Evolutionary conservation across 2,329 filamentous ascomycete genomes (phyloP).

Genomic region (Hypoxylon sp.): DNA sequence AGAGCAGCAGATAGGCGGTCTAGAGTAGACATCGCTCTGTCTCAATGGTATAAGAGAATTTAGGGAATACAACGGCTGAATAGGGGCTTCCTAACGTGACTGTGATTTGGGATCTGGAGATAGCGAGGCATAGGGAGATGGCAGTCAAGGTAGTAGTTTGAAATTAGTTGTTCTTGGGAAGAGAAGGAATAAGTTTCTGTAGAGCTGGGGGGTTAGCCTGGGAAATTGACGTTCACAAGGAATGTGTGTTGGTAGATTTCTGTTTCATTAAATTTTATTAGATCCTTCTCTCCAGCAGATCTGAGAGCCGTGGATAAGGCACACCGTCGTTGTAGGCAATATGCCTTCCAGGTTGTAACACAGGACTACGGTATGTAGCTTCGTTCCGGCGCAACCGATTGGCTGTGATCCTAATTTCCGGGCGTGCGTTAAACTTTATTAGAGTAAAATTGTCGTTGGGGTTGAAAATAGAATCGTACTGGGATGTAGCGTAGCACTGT

Average conservation of each 20-base stretch:
- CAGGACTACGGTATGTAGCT: not conserved
- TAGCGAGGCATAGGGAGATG: not conserved
- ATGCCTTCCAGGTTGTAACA: not conserved
- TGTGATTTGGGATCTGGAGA: not conserved
- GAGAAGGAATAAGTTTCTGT: too few relatives aligned
- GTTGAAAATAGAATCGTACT: not conserved
- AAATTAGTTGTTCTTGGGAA: too few relatives aligned
- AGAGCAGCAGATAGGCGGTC: constrained; percentile 17
- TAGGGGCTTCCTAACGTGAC: not conserved
- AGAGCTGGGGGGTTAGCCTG: too few relatives aligned
- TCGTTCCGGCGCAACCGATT: not conserved
- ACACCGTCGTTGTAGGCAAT: not conserved
- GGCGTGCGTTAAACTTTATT: not conserved
- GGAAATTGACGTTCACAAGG: too few relatives aligned
- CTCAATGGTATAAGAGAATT: not conserved
- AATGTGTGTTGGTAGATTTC: too few relatives aligned
- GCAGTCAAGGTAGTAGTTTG: not conserved
- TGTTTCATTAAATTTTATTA: too few relatives aligned
- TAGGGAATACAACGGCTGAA: not conserved
- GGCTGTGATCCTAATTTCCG: not conserved
- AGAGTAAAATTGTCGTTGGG: not conserved
- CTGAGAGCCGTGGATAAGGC: not conserved
- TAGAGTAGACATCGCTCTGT: constrained; percentile 11
- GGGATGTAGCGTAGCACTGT: not conserved
- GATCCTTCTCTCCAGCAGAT: too few relatives aligned